Conservation (phyloP, 2,329 filamentous ascomycete species). For the Fusarium secorum region DNA sequence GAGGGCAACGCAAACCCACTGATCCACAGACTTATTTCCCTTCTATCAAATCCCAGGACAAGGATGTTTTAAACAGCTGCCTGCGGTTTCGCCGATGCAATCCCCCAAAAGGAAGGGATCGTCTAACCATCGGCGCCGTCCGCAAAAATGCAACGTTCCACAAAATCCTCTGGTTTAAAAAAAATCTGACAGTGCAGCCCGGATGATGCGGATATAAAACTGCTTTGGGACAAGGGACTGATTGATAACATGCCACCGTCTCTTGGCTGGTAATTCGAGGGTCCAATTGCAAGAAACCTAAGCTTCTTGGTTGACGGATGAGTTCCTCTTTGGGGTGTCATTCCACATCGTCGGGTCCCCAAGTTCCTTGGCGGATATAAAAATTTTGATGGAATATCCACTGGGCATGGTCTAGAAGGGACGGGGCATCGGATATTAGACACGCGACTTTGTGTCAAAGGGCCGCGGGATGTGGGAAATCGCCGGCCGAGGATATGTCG, state of each 20-base stretch:
- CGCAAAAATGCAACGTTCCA: slow-evolving; percentile 1
- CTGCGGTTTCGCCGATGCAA: slow-evolving; percentile 23
- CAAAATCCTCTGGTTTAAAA: neutral
- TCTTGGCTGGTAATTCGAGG: neutral
- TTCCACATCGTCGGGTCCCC: slow-evolving; percentile 14
- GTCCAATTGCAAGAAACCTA: neutral
- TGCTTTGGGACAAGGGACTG: slow-evolving; percentile 8
- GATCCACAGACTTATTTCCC: slow-evolving; percentile 6
- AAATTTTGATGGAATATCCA: neutral
- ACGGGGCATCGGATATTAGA: neutral
- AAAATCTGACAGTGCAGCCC: neutral
- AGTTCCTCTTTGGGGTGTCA: neutral
- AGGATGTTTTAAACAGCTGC: slow-evolving; percentile 7
- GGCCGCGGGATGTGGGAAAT: neutral
- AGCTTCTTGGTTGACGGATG: neutral
- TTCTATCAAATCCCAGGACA: neutral
- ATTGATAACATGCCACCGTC: slow-evolving; percentile 25
- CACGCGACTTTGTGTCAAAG: neutral
- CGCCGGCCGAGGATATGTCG: neutral
- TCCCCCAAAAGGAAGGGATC: neutral
- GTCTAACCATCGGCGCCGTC: neutral
- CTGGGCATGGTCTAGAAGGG: slow-evolving; percentile 8
- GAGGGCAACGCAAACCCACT: neutral
- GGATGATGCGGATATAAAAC: slow-evolving; percentile 21
- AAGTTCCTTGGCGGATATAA: slow-evolving; percentile 2